Percentiles rank a stretch among this genome's conserved stretches.
Evolutionary conservation across 2,329 filamentous ascomycete genomes (phyloP).

Genomic region (Aspergillus sclerotialis): DNA sequence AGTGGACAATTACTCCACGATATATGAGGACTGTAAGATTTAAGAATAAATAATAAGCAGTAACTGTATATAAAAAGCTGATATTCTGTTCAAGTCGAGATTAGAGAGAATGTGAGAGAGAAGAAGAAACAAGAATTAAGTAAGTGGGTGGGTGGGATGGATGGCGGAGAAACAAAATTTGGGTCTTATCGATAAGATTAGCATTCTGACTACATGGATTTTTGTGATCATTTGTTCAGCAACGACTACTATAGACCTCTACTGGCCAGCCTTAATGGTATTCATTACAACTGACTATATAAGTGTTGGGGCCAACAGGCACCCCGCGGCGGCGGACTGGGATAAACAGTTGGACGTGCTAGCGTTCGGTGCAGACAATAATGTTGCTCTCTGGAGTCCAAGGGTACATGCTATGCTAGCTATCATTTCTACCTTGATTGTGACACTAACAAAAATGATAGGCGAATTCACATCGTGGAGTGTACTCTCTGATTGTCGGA

Average conservation of each 20-base stretch:
- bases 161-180: neutral
- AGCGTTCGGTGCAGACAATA: conserved; percentile 82
- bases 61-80: neutral
- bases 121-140: neutral
- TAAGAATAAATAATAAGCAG: no score
- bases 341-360: conserved; percentile 60
- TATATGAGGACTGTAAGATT: conserved; percentile 1
- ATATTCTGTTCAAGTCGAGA: neutral
- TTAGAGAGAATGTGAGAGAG: conserved; percentile 2
- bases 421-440: conserved; percentile 2
- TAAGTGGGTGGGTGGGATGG: no score
- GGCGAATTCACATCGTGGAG: conserved; percentile 47
- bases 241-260: neutral
- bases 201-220: neutral
- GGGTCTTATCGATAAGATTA: conserved; percentile 38
- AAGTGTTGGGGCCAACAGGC: conserved; percentile 80
- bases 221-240: neutral
- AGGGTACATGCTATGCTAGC: conserved; percentile 47
- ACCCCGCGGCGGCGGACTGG: conserved; percentile 89
- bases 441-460: conserved; percentile 16
- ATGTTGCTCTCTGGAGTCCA: conserved; percentile 83
- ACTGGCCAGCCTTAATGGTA: no score
- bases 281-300: conserved; percentile 47
- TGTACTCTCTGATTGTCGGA: conserved; percentile 62
- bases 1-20: conserved; percentile 5